Evolutionary conservation across 2,329 filamentous ascomycete genomes (phyloP).

Genomic region (Ophiocordyceps sinensis): DNA sequence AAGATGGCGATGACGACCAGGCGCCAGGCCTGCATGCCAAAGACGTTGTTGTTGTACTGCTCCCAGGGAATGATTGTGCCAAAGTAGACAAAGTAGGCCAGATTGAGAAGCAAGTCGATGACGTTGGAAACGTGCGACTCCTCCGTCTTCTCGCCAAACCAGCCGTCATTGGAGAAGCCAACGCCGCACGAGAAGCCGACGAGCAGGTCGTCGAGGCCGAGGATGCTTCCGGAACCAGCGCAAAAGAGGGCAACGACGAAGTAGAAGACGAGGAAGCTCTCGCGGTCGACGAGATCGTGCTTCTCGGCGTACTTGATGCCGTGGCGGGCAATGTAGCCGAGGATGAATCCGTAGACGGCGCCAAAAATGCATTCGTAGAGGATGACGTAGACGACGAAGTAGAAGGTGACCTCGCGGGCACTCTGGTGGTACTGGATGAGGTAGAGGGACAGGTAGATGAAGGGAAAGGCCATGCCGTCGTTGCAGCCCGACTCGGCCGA

Average conservation of each 20-base stretch:
- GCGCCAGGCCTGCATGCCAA: slow-evolving; percentile 76
- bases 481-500: slow-evolving; percentile 98
- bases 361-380: slow-evolving; percentile 95
- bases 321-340: slow-evolving; percentile 84
- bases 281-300: slow-evolving; percentile 76
- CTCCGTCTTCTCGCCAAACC: slow-evolving; percentile 97
- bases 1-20: slow-evolving; percentile 88
- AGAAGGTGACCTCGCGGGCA: slow-evolving; percentile 54
- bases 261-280: slow-evolving; percentile 97
- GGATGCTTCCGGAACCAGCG: slow-evolving; percentile 78
- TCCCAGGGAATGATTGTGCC: slow-evolving; percentile 96
- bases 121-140: slow-evolving; percentile 99
- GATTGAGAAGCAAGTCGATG: slow-evolving; percentile 90
- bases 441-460: slow-evolving; percentile 86
- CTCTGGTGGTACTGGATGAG: slow-evolving; percentile 67
- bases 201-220: slow-evolving; percentile 85
- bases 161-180: slow-evolving; percentile 98
- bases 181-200: slow-evolving; percentile 92
- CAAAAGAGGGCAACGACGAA: slow-evolving; percentile 94
- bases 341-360: slow-evolving; percentile 68
- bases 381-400: slow-evolving; percentile 83
- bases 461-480: slow-evolving; percentile 98
- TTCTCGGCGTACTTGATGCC: slow-evolving; percentile 80
- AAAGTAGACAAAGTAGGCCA: slow-evolving; percentile 96
- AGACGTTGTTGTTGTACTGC: slow-evolving; percentile 61